These are phyloP conservation scores for Phytophthora palmivora DNA, from an alignment of 352 stramenopile genomes.

Conservation along the genomic window DNA sequence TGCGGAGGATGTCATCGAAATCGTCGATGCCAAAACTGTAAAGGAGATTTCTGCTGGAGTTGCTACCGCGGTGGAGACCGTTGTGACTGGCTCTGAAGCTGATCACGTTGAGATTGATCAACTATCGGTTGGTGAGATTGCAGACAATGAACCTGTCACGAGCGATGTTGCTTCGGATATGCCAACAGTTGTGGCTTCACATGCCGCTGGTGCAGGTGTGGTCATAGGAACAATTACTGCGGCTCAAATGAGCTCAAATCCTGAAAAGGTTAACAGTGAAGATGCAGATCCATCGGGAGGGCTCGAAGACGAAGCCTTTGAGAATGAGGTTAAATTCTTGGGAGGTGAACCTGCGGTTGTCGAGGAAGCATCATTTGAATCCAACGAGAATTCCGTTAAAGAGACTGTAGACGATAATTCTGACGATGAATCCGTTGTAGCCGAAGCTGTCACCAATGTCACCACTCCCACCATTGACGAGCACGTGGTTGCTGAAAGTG, in stretches of 20 bases:
- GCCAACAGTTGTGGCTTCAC: constrained; percentile 23
- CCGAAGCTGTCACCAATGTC: background rate
- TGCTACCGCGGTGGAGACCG: too few relatives aligned
- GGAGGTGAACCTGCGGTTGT: background rate
- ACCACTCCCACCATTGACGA: background rate
- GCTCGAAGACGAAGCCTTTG: background rate
- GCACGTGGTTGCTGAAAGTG: background rate
- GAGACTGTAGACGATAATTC: background rate
- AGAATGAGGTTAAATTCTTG: background rate
- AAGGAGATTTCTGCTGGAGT: too few relatives aligned
- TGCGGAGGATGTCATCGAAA: too few relatives aligned
- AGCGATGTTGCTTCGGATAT: constrained; percentile 13
- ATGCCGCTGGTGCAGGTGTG: constrained; percentile 10
- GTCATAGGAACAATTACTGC: background rate
- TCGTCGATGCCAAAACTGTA: too few relatives aligned
- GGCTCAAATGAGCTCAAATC: background rate
- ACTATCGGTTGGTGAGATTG: background rate
- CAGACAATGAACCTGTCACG: too few relatives aligned
- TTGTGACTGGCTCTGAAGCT: background rate
- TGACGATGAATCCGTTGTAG: background rate
- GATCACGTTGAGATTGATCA: background rate
- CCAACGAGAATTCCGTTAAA: background rate
- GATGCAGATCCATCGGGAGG: background rate
- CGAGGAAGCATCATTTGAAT: background rate
- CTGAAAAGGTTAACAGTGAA: background rate